These are phyloP conservation scores for Tuber microsphaerosporum DNA, from an alignment of 495 filamentous ascomycete genomes.

Conservation along the genomic window DNA sequence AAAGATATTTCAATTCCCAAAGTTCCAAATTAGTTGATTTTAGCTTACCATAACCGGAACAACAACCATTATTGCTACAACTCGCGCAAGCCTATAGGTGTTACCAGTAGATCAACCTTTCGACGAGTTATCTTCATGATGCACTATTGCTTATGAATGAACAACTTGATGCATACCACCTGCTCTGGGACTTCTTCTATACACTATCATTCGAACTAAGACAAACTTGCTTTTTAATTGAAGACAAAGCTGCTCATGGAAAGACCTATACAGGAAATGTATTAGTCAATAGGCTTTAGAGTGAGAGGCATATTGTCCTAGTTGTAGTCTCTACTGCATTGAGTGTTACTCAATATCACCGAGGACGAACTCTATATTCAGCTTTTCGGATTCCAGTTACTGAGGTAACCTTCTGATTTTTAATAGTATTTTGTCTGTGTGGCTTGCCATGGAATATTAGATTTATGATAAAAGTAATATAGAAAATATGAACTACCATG, in stretches of 20 bases:
- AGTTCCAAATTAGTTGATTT: slow-evolving; percentile 8
- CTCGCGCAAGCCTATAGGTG: slow-evolving; percentile 8
- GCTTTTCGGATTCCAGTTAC: slow-evolving; percentile 23
- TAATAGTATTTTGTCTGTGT: too few relatives aligned
- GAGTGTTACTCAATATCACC: slow-evolving; percentile 22
- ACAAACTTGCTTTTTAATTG: slow-evolving; percentile 15
- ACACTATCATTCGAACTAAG: neutral
- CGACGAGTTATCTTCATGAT: too few relatives aligned
- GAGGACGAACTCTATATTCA: slow-evolving; percentile 18
- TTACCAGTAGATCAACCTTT: neutral
- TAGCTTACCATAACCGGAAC: slow-evolving; percentile 4
- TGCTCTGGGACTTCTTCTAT: neutral
- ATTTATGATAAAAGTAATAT: too few relatives aligned
- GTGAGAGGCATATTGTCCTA: slow-evolving; percentile 13
- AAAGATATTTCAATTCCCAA: neutral
- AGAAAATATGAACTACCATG: too few relatives aligned
- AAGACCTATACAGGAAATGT: slow-evolving; percentile 15
- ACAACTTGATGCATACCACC: neutral
- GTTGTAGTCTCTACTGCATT: slow-evolving; percentile 20
- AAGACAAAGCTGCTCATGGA: slow-evolving; percentile 11
- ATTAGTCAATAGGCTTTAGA: slow-evolving; percentile 6
- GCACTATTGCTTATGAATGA: neutral
- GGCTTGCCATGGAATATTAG: too few relatives aligned
- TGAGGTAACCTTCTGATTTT: too few relatives aligned
- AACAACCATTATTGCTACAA: neutral